Base-by-base conservation (phyloP, 225 moss, liverwort and hornwort genomes). In the Pseudisothecium myosuroides region DNA sequence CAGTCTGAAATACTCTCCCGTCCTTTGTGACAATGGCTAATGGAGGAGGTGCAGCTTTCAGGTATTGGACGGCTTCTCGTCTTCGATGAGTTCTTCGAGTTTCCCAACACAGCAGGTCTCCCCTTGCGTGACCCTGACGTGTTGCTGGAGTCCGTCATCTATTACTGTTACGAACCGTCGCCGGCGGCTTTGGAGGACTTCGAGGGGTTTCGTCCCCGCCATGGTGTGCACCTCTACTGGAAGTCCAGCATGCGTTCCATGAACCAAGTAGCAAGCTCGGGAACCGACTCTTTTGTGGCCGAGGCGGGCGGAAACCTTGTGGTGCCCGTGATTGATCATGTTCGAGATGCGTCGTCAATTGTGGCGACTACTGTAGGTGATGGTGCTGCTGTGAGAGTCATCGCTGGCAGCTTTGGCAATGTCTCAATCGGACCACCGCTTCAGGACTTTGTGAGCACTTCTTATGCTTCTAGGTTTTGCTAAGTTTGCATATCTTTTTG, bases 11-110 rank as follows among this genome's bases (percentile, higher is more conserved):
- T 55, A 32, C 50, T 14, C 31, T 65, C 31, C 26, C 78, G 41
- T 31, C 56, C 31, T 50, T 56, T 39, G 59, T 32, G 24, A 24
- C 59, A 73, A 73, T 73, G 55, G 60, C 84, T 93, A 62, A 94
- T 55, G 81, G 83, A 83, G 82, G 83, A 79, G 83, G 76, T 93
- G 88, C 93, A 94, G 94, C 92, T 91, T 84, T 90, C 93, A 94
- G 94, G 93, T 93, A 81, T 94, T 47, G 94, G 94, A 85, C 91
- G 92, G 63, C 83, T 94, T 63, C 94, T 94, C 45, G 93, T 87
- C 66, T 86, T 94, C 65, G 94, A 94, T 50, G 94, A 94, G 85
- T 94, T 94, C 66, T 94, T 91, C 58, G 87, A 90, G 84, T 93
- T 84, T 80, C 93, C 94, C 21, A 90, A 80, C 66, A 71, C 86